Evolutionary conservation across 805 yeast genomes (phyloP), one percentile per base, ranked within the genome.

Genomic region (Starmerella floricola): DNA sequence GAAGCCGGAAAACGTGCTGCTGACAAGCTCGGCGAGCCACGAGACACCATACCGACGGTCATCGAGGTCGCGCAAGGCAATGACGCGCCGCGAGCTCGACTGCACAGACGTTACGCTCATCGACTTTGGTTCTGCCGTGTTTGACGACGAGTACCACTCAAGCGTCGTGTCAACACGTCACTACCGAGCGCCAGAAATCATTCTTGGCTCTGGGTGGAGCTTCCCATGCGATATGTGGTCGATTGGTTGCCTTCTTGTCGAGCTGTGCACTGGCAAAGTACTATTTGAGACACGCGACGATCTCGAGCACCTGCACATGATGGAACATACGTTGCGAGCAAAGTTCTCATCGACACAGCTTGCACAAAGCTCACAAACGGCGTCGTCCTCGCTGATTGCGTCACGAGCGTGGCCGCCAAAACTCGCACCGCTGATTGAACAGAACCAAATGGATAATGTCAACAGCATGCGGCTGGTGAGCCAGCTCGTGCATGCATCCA

Each of bases 161-260:
- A 75, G 81, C 17, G 77, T 91, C 13, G 95, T 91, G 10, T 83
- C 95, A 6, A 91, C 99, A 1, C 70, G 99, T 38, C 98, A 91
- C 61, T 91, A 91, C 61, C 67, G 98, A 41, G 98, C 98, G 0
- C 98, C 98, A 0, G 98, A 91, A 59, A 86, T 91, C 49, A 85
- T 88, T 1, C 63, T 91, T 24, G 95, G 95, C 1, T 70, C 74
- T n/a, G 95, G 96, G 16, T 91, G 98, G 97, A 81, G 95, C 6
- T 86, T 73, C 54, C 94, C 96, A 1, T 88, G 97, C 60, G 99
- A 91, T 60, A 67, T 88, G 65, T 91, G 99, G 99, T 83, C 95
- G 1, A 69, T 91, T 34, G 99, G 95, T 1, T 88, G 97, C 60
- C 84, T 91, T 13, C 63, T 91, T 28, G 87, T 85, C 8, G 99